Percentiles rank a stretch among this genome's conserved stretches.
These are phyloP conservation scores for Cryphonectria parasitica DNA, from an alignment of 2,329 filamentous ascomycete genomes.

Conservation along the genomic window DNA sequence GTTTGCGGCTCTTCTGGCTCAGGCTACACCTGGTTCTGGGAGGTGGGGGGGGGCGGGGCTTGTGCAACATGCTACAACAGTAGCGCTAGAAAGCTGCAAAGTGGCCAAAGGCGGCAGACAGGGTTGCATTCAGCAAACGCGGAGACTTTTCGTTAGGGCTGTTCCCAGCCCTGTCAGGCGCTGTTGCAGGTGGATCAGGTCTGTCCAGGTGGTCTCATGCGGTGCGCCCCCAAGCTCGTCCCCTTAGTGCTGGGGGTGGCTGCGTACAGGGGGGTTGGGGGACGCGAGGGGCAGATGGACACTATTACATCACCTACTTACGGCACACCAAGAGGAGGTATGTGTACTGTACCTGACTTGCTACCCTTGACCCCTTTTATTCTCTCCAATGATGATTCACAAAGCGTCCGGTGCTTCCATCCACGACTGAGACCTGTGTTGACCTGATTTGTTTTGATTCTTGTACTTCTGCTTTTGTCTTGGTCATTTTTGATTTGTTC, in stretches of 20 bases:
- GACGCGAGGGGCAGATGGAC: background rate
- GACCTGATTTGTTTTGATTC: background rate
- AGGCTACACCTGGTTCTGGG: background rate
- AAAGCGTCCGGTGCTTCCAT: background rate
- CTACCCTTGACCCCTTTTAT: background rate
- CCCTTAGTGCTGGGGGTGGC: background rate
- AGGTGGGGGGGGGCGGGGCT: too few relatives aligned
- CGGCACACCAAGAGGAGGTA: too few relatives aligned
- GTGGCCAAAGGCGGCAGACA: too few relatives aligned
- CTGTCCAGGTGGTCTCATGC: background rate
- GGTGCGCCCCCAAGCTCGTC: background rate
- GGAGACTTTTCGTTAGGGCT: slow-evolving; percentile 2
- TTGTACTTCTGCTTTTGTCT: too few relatives aligned
- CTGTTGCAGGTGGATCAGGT: slow-evolving; percentile 8
- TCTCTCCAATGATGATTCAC: background rate
- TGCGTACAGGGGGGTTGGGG: background rate
- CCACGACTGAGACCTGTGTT: background rate
- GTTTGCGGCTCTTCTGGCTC: slow-evolving; percentile 4
- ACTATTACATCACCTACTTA: background rate
- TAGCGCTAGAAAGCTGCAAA: too few relatives aligned
- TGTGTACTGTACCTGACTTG: background rate
- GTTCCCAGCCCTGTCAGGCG: background rate
- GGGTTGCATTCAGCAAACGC: background rate
- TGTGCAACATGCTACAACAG: background rate
- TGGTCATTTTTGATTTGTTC: background rate